Conservation (phyloP, 2,329 filamentous ascomycete genomes). For the Monosporascus sp. region DNA sequence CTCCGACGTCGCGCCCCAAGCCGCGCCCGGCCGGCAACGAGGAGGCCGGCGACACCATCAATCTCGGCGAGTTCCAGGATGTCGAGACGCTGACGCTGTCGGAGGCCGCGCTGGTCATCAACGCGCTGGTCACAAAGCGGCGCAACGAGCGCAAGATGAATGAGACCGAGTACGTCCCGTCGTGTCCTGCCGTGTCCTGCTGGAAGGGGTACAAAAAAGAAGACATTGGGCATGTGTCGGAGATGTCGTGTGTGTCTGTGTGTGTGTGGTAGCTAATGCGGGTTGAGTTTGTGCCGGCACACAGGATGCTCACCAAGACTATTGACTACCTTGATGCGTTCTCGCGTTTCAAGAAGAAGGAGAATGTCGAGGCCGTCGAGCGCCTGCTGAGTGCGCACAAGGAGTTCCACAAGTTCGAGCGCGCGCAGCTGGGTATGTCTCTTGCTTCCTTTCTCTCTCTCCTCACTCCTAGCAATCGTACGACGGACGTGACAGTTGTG, state of each 20-base stretch:
- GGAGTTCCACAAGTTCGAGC: conserved; percentile 85
- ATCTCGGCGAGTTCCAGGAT: conserved; percentile 88
- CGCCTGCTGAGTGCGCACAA: conserved; percentile 73
- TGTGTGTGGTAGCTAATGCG: background rate
- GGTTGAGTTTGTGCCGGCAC: conserved; percentile 5
- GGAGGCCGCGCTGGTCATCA: conserved; percentile 87
- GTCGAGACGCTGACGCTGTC: conserved; percentile 89
- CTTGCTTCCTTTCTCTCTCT: background rate
- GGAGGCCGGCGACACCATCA: conserved; percentile 74
- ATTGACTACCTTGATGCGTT: conserved; percentile 92
- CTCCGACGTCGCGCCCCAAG: conserved; percentile 59
- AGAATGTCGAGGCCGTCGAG: conserved; percentile 92
- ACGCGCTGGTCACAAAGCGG: conserved; percentile 78
- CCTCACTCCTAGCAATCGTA: background rate
- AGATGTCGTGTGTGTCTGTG: background rate
- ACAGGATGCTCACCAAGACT: conserved; percentile 76
- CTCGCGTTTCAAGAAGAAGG: conserved; percentile 90
- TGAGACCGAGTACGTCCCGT: conserved; percentile 67
- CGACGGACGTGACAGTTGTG: background rate
- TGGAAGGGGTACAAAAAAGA: background rate
- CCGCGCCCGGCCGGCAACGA: conserved; percentile 72
- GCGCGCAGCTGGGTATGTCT: conserved; percentile 75
- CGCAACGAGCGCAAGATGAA: conserved; percentile 76
- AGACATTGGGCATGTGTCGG: background rate
- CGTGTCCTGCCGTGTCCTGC: background rate